Base-by-base conservation (phyloP, 2,329 filamentous ascomycete genomes). In the Bretziella fagacearum region DNA sequence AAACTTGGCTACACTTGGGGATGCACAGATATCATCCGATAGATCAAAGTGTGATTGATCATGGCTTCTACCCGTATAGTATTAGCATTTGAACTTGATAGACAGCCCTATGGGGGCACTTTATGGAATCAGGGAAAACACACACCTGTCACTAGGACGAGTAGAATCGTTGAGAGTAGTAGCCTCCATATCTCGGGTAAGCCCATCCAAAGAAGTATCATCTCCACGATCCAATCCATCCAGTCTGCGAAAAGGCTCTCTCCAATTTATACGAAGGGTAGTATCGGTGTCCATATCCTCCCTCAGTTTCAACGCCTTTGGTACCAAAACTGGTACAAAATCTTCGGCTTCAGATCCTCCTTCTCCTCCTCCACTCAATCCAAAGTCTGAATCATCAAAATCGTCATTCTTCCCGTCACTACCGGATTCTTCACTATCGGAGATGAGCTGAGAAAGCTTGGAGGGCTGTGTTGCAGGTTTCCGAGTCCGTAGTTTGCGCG, bases 251-350 rank as follows among this genome's bases (percentile, higher is more conserved):
- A 17, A 23, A 4, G 44, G 39, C 17, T 50, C 48, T 32, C 32
- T 46, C 44, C 44, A 50, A n/a, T 43, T 50, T 44, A 50, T 50
- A 25, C 48, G 48, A 7, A 50, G 37, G 10, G 44, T 46, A 7
- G 39, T 46, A 23, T 50, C 48, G 13, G 44, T 32, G 17, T 47
- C 39, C 48, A 50, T 50, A 11, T 43, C 44, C 6, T 50, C 44
- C 20, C 48, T 30, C 7, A 50, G 37, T 33, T 50, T 43, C 5
- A 50, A 32, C 10, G 48, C 46, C 36, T 39, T 46, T 15, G 48
- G 48, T 17, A 50, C 48, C 17, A 50, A 30, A 11, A 50, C 44
- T 8, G 48, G 44, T 5, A 50, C 44, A 37, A 29, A 13, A 10
- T 50, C 48, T 8, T 46, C 44, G 11, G 42, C 13, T 10, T 15